A percentile compares a stretch with the other conserved stretches of the same genome.
phyloP scores from a whole-genome alignment of 2,329 filamentous ascomycete species.

The Trichoderma breve region DNA sequence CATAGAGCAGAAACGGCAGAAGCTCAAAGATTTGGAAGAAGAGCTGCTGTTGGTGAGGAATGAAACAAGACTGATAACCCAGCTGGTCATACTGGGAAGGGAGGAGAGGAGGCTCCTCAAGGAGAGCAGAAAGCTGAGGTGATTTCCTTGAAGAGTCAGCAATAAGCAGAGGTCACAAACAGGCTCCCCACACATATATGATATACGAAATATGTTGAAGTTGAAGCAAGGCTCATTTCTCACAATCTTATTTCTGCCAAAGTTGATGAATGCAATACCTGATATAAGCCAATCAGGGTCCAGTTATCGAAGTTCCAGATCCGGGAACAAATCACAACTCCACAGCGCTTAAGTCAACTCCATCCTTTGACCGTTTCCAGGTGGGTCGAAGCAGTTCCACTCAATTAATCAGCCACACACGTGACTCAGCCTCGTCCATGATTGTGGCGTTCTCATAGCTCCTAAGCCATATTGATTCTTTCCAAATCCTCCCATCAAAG shows the following conservation, averaged over 20 bases:
- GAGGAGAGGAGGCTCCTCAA: too few relatives aligned
- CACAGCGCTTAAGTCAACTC: background rate
- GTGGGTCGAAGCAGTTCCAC: background rate
- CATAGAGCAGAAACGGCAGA: background rate
- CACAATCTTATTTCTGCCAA: too few relatives aligned
- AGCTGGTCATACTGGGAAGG: background rate
- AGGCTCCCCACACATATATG: too few relatives aligned
- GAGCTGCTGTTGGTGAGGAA: background rate
- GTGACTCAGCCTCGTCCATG: constrained; percentile 29
- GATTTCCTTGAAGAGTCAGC: too few relatives aligned
- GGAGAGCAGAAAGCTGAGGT: too few relatives aligned
- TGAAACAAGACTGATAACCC: background rate
- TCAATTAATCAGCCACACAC: constrained; percentile 33
- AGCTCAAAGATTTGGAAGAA: background rate
- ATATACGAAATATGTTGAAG: too few relatives aligned
- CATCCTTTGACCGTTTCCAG: background rate
- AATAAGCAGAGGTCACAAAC: too few relatives aligned
- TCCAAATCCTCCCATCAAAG: background rate
- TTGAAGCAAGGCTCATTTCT: too few relatives aligned
- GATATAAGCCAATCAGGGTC: background rate
- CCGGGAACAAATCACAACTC: background rate
- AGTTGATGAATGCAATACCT: background rate
- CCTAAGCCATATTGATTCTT: constrained; percentile 23
- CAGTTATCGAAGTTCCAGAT: too few relatives aligned
- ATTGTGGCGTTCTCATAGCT: constrained; percentile 27